These are phyloP conservation scores for Bipolaris victoriae DNA, from an alignment of 2,329 filamentous ascomycete species.

Conservation along the genomic window DNA sequence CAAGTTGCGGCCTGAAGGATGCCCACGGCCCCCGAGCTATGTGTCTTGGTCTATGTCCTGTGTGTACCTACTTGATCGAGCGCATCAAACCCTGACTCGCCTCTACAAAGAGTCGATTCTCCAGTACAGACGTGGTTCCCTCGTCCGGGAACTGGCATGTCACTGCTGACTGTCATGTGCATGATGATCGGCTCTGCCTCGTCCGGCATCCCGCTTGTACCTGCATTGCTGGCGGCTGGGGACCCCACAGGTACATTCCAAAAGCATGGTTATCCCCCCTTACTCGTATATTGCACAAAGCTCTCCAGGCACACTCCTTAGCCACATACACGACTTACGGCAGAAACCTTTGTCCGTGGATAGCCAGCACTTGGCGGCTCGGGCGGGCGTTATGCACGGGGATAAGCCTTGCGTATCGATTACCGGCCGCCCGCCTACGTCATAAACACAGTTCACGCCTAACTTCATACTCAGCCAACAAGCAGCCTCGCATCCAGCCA, in stretches of 20 bases:
- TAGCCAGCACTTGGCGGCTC: conserved; percentile 88
- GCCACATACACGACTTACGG: background rate
- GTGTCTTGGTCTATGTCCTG: background rate
- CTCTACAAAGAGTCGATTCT: background rate
- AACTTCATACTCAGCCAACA: conserved; percentile 45
- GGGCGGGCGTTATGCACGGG: conserved; percentile 97
- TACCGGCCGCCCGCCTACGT: conserved; percentile 13
- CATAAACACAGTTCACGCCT: conserved; percentile 3
- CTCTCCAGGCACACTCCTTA: background rate
- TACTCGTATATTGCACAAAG: conserved; percentile 7
- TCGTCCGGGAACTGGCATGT: background rate
- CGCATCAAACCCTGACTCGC: background rate
- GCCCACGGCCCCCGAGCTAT: background rate
- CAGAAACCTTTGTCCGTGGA: conserved; percentile 67
- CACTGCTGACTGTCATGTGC: conserved; percentile 2
- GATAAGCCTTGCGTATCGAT: conserved; percentile 61
- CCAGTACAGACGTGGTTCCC: background rate
- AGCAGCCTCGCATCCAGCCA: background rate
- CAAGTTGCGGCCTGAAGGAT: background rate
- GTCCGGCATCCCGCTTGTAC: conserved; percentile 18
- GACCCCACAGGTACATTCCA: conserved; percentile 16
- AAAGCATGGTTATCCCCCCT: conserved; percentile 1
- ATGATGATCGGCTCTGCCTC: conserved; percentile 8
- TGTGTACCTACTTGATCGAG: background rate
- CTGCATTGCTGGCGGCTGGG: conserved; percentile 16